Percentiles rank a stretch among this genome's conserved stretches.
Conservation (phyloP, 2,329 filamentous ascomycete genomes). For the Calonectria fujianensis region DNA sequence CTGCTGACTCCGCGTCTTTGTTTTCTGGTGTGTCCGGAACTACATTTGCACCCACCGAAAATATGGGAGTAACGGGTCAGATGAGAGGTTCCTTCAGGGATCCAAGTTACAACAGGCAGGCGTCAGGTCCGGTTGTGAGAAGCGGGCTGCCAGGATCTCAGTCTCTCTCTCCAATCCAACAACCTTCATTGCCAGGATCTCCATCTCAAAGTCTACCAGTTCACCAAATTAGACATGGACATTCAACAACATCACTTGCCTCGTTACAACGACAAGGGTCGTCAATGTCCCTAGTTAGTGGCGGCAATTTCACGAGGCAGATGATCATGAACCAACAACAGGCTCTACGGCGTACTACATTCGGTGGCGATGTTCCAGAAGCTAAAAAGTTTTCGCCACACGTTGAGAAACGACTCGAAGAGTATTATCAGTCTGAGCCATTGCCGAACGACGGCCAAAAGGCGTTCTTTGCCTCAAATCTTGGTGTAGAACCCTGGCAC, state of each 20-base stretch:
- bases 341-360: conserved; percentile 62
- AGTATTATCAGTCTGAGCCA: conserved; percentile 70
- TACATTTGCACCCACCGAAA: conserved; percentile 58
- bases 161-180: conserved; percentile 46
- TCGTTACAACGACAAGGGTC: conserved; percentile 49
- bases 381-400: conserved; percentile 69
- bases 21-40: conserved; percentile 59
- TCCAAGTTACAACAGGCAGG: conserved; percentile 46
- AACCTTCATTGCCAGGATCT: conserved; percentile 46
- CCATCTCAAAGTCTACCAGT: conserved; percentile 47
- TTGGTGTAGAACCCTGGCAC: conserved; percentile 70
- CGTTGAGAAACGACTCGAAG: conserved; percentile 70
- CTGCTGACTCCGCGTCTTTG: conserved; percentile 55
- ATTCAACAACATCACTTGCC: conserved; percentile 52
- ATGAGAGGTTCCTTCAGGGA: conserved; percentile 49
- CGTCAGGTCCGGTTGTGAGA: conserved; percentile 35
- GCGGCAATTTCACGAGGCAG: conserved; percentile 60
- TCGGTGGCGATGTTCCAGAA: conserved; percentile 63
- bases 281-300: conserved; percentile 45
- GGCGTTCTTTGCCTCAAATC: conserved; percentile 72
- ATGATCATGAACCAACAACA: conserved; percentile 69
- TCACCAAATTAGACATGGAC: conserved; percentile 48
- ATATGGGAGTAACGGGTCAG: conserved; percentile 45
- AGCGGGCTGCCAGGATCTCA: conserved; percentile 46
- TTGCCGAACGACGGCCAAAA: conserved; percentile 70